Conservation (phyloP, 768 basidiomycete genomes). For the Leccinum obscurum region DNA sequence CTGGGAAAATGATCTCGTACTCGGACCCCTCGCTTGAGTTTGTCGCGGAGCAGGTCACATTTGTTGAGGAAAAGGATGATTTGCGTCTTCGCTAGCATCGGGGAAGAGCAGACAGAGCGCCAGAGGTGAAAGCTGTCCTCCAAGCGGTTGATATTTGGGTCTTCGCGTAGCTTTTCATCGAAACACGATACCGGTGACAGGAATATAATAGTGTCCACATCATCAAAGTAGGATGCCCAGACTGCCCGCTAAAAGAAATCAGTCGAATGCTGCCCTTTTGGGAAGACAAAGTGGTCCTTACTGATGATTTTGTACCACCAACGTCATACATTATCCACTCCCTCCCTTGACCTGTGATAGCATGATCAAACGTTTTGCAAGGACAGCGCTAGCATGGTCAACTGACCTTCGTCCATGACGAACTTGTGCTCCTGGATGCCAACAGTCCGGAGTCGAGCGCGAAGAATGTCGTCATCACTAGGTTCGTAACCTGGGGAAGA, state of each 20-base stretch:
- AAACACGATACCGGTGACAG: slow-evolving; percentile 74
- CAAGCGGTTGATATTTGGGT: slow-evolving; percentile 66
- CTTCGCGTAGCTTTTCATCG: slow-evolving; percentile 75
- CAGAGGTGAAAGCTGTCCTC: slow-evolving; percentile 78
- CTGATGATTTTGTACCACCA: slow-evolving; percentile 70
- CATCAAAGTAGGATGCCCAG: slow-evolving; percentile 83
- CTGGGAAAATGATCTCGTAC: slow-evolving; percentile 72
- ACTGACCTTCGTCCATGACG: slow-evolving; percentile 61
- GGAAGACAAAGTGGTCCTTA: slow-evolving; percentile 28
- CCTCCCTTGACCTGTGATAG: slow-evolving; percentile 50
- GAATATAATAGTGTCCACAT: slow-evolving; percentile 84
- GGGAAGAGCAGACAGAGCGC: slow-evolving; percentile 71
- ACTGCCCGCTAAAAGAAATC: slow-evolving; percentile 52
- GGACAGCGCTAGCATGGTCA: background rate
- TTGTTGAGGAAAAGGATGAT: slow-evolving; percentile 59
- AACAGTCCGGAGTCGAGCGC: slow-evolving; percentile 74
- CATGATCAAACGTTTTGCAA: background rate
- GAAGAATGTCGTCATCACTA: slow-evolving; percentile 73
- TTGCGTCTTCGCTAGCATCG: slow-evolving; percentile 60
- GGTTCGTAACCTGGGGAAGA: slow-evolving; percentile 64
- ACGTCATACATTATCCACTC: slow-evolving; percentile 86
- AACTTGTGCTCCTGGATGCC: slow-evolving; percentile 78
- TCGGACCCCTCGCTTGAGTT: slow-evolving; percentile 63
- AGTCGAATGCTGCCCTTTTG: background rate
- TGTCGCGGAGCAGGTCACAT: slow-evolving; percentile 72